These are phyloP conservation scores for Coniosporium apollinis DNA, from an alignment of 495 filamentous ascomycete species.

Conservation along the genomic window DNA sequence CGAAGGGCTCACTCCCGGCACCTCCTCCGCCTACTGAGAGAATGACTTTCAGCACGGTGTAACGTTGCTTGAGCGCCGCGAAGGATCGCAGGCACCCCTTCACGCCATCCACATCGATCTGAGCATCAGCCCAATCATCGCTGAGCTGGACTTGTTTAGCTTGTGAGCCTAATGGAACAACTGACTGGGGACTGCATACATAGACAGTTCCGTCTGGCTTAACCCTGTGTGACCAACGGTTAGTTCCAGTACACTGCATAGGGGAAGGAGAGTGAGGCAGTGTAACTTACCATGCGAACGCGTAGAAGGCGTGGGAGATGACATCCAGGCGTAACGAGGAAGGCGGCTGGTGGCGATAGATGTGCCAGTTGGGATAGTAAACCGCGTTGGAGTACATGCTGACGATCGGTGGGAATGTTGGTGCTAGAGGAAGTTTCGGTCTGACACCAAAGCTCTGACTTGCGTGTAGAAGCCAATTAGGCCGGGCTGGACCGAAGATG, in stretches of 20 bases:
- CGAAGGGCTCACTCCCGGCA: conserved; percentile 61
- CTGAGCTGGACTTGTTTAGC: conserved; percentile 40
- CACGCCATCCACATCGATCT: conserved; percentile 62
- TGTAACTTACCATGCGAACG: conserved; percentile 60
- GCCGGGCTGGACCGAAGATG: no score
- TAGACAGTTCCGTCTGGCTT: conserved; percentile 66
- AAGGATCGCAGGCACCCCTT: conserved; percentile 66
- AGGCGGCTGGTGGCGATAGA: conserved; percentile 63
- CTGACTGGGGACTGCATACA: conserved; percentile 29
- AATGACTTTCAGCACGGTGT: conserved; percentile 61
- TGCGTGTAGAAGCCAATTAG: no score
- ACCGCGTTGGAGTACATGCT: conserved; percentile 53
- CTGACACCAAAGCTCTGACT: conserved; percentile 1
- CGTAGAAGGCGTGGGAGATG: conserved; percentile 73
- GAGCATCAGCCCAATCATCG: conserved; percentile 71
- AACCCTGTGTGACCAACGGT: conserved; percentile 31
- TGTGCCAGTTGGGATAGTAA: conserved; percentile 80
- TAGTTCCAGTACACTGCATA: conserved; percentile 1
- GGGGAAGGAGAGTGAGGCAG: not conserved
- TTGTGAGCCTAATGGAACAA: conserved; percentile 13
- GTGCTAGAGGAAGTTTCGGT: no score
- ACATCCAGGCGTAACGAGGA: conserved; percentile 53
- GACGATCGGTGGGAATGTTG: no score
- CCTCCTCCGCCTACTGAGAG: conserved; percentile 79
- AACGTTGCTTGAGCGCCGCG: conserved; percentile 52